Evolutionary conservation across 2,329 filamentous ascomycete genomes (phyloP), one percentile per base, ranked within the genome.

Genomic region (Paraconiothyrium brasiliense): DNA sequence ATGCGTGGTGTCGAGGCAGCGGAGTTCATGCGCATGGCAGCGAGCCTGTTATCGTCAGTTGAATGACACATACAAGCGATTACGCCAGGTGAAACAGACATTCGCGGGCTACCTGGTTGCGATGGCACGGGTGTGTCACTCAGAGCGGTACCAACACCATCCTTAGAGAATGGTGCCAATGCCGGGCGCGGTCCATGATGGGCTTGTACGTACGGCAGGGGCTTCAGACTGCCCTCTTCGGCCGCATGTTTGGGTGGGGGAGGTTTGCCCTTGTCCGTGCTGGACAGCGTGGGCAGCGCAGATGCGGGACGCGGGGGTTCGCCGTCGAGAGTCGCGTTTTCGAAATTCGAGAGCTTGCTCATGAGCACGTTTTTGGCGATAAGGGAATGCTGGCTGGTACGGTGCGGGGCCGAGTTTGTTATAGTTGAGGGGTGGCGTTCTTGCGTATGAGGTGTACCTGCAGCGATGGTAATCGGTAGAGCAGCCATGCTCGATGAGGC

Each of bases 1-100:
- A 93, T 86, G 66, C 91, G 86, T 32, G 94, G 93, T 6, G 94
- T 97, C 30, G 89, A 89, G 54, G 84, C 85, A 61, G 90, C 90
- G 11, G 92, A 95, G 71, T 90, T 92, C 73, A 91, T 90, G 73
- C 91, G 84, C 63, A 89, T 78, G 1, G 90, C 54, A 48, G 41
- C 89, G 54, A 86, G 87, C 70, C 91, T 92, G 66, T 44, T 61
- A 51, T 50, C 62, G 65, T 72, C 62, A 71, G 67, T 59, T 59
- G 39, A 67, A 60, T 54, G 58, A 59, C 50, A 62, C 54, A 57
- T 58, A 24, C 5, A 13, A 55, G 16, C 37, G 20, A n/a, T 35
- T 48, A 43, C 54, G 51, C 43, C 48, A 57, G 59, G 61, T 41
- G 50, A n/a, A 43, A 54, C 85, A 79, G 77, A 88, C 86, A 89